Conservation (phyloP, 768 basidiomycete genomes). For the Tricholoma hemisulphureum region DNA sequence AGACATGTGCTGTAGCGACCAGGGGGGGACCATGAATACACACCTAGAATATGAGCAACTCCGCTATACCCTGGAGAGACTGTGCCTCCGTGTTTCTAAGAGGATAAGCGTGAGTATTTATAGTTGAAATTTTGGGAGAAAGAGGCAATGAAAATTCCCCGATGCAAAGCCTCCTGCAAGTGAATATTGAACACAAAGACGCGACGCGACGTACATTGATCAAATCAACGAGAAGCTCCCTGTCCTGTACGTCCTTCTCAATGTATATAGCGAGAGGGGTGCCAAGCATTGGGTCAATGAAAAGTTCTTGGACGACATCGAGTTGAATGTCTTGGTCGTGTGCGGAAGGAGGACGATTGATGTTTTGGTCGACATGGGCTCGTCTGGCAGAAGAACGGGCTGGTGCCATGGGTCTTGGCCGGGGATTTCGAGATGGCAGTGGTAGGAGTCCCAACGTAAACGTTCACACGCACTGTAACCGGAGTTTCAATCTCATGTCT, state of each 20-base stretch:
- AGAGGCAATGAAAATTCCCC: background rate
- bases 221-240: conserved; percentile 58
- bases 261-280: conserved; percentile 72
- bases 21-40: conserved; percentile 19
- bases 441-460: conserved; percentile 45
- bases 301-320: conserved; percentile 50
- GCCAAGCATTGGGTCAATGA: conserved; percentile 83
- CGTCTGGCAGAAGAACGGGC: conserved; percentile 59
- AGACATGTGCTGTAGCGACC: too few species aligned
- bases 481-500: conserved; percentile 13
- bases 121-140: background rate
- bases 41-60: conserved; percentile 78
- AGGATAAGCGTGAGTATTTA: conserved; percentile 5
- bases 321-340: conserved; percentile 31
- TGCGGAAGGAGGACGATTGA: conserved; percentile 30
- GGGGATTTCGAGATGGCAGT: conserved; percentile 37
- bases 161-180: background rate
- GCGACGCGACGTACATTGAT: conserved; percentile 54
- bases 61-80: conserved; percentile 76
- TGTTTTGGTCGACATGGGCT: conserved; percentile 36
- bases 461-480: conserved; percentile 23
- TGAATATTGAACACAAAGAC: background rate
- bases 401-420: conserved; percentile 80
- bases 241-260: conserved; percentile 77
- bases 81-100: conserved; percentile 74